Base-by-base conservation (phyloP, 768 basidiomycete genomes). In the Tulasnella sp. region DNA sequence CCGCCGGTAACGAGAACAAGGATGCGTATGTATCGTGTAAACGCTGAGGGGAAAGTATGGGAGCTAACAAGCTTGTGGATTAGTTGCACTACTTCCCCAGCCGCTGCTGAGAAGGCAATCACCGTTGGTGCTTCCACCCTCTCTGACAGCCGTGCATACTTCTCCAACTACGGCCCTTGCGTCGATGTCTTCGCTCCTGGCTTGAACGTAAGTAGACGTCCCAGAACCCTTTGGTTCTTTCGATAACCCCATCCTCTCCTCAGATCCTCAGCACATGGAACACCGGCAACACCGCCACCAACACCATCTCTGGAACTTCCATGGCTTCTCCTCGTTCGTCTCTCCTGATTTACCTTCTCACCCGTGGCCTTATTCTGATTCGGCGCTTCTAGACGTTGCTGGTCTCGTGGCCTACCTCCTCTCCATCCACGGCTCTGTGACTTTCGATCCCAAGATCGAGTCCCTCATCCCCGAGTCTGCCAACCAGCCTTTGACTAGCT, bases 161-260 rank as follows among this genome's bases (percentile, higher is more conserved):
- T 98, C 89, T 97, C 95, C 84, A 99, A 99, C 90, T 89, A 87
- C 82, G 98, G 97, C 31, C 82, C 87, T 76, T 98, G 97, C 84
- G 96, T 99, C 76, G 95, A 98, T 83, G 89, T 99, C 81, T 97
- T 98, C 82, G 97, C 90, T 42, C 97, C 97, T 75, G 95, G 91
- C 87, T 83, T 75, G 71, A 79, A 79, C 78, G 86, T 84, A 31
- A 7, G 36, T 40, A 71, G 34, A 36, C 44, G 46, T 38, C n/a
- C 12, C 18, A 52, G 27, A 5, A 18, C 12, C 6, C 12, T 36
- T 27, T 44, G 76, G 34, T 34, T 5, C 18, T 21, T 9, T 6
- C 38, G 14, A 18, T 62, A 62, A 77, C 56, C 34, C 9, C 21
- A 0, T 24, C 62, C n/a, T 34, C 18, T 48, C 36, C 1, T 27